Conservation (phyloP, 2,329 filamentous ascomycete genomes). For the Byssochlamys sp. region DNA sequence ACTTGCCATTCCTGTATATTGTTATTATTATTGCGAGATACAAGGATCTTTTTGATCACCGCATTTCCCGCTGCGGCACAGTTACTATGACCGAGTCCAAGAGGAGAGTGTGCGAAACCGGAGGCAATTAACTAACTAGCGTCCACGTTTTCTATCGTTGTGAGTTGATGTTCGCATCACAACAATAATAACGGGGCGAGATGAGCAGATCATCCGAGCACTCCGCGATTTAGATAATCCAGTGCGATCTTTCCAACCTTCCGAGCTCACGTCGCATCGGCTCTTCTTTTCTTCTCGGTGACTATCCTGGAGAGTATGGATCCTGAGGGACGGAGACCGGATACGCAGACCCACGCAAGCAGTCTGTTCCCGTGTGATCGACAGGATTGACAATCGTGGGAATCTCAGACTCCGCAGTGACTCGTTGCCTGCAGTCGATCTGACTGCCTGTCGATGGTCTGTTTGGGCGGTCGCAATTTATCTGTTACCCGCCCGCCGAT, state of each 20-base stretch:
- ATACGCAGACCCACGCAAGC: not conserved
- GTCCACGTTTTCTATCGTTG: not conserved
- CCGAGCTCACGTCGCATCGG: not conserved
- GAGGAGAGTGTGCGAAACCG: not conserved
- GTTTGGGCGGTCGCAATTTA: not conserved
- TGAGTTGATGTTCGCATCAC: not conserved
- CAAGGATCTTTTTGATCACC: not conserved
- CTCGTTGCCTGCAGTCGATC: not conserved
- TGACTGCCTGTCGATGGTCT: not conserved
- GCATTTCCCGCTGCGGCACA: not conserved
- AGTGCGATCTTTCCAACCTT: not conserved
- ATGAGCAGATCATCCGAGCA: not conserved
- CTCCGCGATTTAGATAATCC: not conserved
- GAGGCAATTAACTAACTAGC: not conserved
- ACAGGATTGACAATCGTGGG: not conserved
- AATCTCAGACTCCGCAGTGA: not conserved
- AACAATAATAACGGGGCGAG: not conserved
- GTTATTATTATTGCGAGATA: not conserved
- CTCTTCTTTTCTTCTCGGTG: not conserved
- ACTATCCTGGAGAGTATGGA: not conserved
- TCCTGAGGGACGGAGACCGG: not conserved
- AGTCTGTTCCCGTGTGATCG: not conserved
- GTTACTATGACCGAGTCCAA: not conserved
- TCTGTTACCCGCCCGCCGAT: not conserved
- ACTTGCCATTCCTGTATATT: not conserved